phyloP scores from a whole-genome alignment of 148 eudicot species.

The Heliosperma pusillum region DNA sequence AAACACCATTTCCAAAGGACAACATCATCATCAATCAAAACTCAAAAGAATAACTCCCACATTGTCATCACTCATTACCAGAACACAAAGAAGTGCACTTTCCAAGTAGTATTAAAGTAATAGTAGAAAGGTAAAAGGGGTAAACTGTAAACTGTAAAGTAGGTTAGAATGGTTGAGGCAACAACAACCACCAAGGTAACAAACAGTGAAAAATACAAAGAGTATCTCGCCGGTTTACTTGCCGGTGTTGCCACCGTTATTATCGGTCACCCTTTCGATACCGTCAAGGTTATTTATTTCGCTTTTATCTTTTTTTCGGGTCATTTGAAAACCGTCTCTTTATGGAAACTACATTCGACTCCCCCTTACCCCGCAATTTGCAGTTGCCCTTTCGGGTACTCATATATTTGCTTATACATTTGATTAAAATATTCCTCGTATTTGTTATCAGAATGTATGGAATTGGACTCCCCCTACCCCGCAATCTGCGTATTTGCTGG shows the following conservation, averaged over 20 bases:
- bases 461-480: too few relatives aligned
- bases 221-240: slow-evolving; percentile 74
- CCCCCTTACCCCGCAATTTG: too few relatives aligned
- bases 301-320: background rate
- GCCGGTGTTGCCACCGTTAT: slow-evolving; percentile 82
- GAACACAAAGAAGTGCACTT: background rate
- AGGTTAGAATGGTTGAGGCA: background rate
- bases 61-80: background rate
- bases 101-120: too few relatives aligned
- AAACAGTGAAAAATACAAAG: slow-evolving; percentile 46
- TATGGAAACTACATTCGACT: too few relatives aligned
- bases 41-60: too few relatives aligned
- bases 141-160: background rate
- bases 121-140: background rate
- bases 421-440: too few relatives aligned
- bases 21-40: too few relatives aligned
- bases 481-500: too few relatives aligned
- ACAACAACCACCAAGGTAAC: background rate
- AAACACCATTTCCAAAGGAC: background rate
- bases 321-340: background rate
- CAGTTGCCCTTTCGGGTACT: too few relatives aligned
- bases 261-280: slow-evolving; percentile 92
- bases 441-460: background rate
- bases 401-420: too few relatives aligned
- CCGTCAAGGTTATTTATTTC: slow-evolving; percentile 63